Conservation (phyloP, 2,329 filamentous ascomycete genomes). For the Dryadomyces quercus-mongolicae region DNA sequence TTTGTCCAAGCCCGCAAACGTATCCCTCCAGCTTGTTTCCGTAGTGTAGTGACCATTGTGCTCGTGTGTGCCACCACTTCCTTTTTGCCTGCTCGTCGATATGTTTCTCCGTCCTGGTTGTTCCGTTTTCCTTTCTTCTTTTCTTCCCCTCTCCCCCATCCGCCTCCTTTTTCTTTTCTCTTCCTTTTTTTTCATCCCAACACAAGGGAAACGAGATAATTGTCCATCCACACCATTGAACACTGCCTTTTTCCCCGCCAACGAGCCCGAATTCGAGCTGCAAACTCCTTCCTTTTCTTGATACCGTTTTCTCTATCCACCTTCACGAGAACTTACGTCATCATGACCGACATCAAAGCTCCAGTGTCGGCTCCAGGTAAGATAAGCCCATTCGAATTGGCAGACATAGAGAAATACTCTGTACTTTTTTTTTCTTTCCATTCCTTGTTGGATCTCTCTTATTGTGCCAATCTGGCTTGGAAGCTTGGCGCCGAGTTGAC, state of each 20-base stretch:
- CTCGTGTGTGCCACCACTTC: background rate
- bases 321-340: background rate
- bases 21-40: background rate
- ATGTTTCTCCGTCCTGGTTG: background rate
- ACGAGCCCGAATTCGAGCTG: background rate
- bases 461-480: too few relatives aligned
- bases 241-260: background rate
- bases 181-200: background rate
- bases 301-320: background rate
- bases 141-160: background rate
- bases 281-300: background rate
- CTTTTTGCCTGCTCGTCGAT: background rate
- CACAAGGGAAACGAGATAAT: background rate
- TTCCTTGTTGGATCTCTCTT: too few relatives aligned
- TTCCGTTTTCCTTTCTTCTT: background rate
- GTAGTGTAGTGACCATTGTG: background rate
- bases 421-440: too few relatives aligned
- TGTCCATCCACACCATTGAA: background rate
- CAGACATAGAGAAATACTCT: too few relatives aligned
- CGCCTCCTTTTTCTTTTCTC: background rate
- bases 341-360: constrained; percentile 1
- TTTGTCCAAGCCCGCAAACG: background rate
- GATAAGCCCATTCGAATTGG: background rate
- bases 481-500: too few relatives aligned
- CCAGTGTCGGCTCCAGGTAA: background rate